A percentile compares a stretch with the other conserved stretches of the same genome.
Evolutionary conservation across 768 basidiomycete genomes (phyloP).

Genomic region (Serendipita sp.): DNA sequence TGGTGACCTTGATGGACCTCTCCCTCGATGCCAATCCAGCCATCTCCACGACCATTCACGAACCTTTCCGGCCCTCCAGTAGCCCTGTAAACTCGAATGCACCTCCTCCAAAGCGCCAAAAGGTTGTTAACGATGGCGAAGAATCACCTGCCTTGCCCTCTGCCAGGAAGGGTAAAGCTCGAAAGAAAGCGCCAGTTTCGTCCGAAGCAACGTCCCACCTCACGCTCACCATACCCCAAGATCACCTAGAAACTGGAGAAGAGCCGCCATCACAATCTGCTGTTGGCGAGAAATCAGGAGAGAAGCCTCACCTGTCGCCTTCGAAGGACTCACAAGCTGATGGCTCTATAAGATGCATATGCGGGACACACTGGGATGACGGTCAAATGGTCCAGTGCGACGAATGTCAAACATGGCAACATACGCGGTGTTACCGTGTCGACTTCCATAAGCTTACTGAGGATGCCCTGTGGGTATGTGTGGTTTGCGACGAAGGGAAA

Average conservation of each 20-base stretch:
- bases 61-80: too few relatives aligned
- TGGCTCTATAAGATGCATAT: neutral
- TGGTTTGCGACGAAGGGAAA: neutral
- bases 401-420: slow-evolving; percentile 66
- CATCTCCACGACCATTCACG: too few relatives aligned
- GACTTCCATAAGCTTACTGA: neutral
- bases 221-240: neutral
- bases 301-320: neutral
- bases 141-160: neutral
- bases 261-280: neutral
- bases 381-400: slow-evolving; percentile 82
- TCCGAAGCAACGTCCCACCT: neutral
- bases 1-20: too few relatives aligned
- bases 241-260: neutral
- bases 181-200: neutral
- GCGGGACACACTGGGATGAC: slow-evolving; percentile 33
- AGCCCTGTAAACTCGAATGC: too few relatives aligned
- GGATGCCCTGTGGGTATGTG: neutral
- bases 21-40: too few relatives aligned
- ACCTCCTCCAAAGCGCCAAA: neutral
- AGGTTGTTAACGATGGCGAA: neutral
- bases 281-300: neutral
- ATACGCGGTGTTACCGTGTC: slow-evolving; percentile 25
- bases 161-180: neutral
- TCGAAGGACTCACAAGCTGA: slow-evolving; percentile 5